phyloP scores from a whole-genome alignment of 1,284 basidiomycete species.

The Heterobasidion occidentale region DNA sequence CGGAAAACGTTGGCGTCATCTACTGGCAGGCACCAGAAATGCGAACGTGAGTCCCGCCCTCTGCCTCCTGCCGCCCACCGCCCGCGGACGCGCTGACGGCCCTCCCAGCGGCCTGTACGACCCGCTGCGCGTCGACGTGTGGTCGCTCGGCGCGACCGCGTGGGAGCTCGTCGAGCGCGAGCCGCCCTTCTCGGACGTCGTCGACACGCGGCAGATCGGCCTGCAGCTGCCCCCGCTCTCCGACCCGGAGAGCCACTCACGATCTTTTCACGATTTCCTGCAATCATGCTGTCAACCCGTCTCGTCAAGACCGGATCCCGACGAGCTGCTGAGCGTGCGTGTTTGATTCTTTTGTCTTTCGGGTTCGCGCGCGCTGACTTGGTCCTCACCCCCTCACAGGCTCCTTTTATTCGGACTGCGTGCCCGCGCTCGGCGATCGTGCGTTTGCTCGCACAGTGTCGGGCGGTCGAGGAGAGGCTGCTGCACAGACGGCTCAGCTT shows the following conservation, averaged over 20 bases:
- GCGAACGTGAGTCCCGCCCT: slow-evolving; percentile 36
- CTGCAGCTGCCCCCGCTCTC: slow-evolving; percentile 53
- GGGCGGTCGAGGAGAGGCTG: slow-evolving; percentile 51
- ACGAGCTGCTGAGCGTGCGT: slow-evolving; percentile 54
- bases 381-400: slow-evolving; percentile 25
- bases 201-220: slow-evolving; percentile 36
- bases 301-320: slow-evolving; percentile 45
- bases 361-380: too few species aligned
- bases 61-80: background rate
- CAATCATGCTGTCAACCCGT: slow-evolving; percentile 56
- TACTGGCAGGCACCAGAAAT: slow-evolving; percentile 79
- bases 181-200: slow-evolving; percentile 61
- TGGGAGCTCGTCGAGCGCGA: slow-evolving; percentile 73
- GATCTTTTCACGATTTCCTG: slow-evolving; percentile 69
- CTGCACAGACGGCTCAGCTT: slow-evolving; percentile 27
- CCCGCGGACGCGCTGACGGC: background rate
- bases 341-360: background rate
- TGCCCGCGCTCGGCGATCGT: slow-evolving; percentile 59
- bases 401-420: slow-evolving; percentile 56
- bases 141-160: slow-evolving; percentile 74
- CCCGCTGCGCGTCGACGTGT: slow-evolving; percentile 67
- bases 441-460: slow-evolving; percentile 60
- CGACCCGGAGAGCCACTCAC: slow-evolving; percentile 53
- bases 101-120: slow-evolving; percentile 54
- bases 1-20: slow-evolving; percentile 57